Base-by-base conservation (phyloP, 2,329 filamentous ascomycete species). In the Aspergillus sp. region DNA sequence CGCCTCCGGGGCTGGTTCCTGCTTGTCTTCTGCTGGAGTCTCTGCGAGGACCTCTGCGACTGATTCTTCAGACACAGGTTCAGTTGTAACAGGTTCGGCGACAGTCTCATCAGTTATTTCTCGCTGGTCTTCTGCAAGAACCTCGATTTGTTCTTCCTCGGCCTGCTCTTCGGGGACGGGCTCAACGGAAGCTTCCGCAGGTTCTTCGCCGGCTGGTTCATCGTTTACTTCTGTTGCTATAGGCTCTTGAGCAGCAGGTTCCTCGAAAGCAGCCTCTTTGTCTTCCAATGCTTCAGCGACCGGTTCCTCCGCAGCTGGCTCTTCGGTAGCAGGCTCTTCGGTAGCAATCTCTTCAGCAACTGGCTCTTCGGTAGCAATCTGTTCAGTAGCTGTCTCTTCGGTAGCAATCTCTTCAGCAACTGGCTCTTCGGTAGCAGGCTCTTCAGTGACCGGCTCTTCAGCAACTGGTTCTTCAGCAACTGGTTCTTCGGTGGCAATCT, bases 241-340 rank as follows among this genome's bases (percentile, higher is more conserved):
- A 29, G 45, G 29, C 29, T 48, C 43, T 44, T 51, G 48, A 43
- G 40, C 28, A 39, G 34, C 9, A 5, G 45, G 29, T 12, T 44
- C 42, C 19, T 39, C 34, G n/a, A 34, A 43, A 33, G 32, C 29
- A 33, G 40, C 7, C 39, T 48, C 39, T 10, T 19, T 12, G 19
- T 19, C 19, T 19, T 19, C 19, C 19, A 19, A 19, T 19, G 19
- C 19, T 19, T 19, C 19, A 32, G 30, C 30, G 30, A 32, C 8
- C 30, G 52, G 32, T 33, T 43, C 47, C 33, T 44, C 43, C 10
- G 41, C 46, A 43, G 39, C 43, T 39, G 29, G 40, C 27, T 29
- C 48, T 39, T 55, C 48, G 41, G 30, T 39, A 48, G 35, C 45
- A 10, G 44, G 39, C 7, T 41, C 46, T 34, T 56, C 52, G 28